A percentile compares a stretch with the other conserved stretches of the same genome.
Evolutionary conservation across 2,329 filamentous ascomycete species (phyloP).

Genomic region (Pseudopithomyces maydicus): DNA sequence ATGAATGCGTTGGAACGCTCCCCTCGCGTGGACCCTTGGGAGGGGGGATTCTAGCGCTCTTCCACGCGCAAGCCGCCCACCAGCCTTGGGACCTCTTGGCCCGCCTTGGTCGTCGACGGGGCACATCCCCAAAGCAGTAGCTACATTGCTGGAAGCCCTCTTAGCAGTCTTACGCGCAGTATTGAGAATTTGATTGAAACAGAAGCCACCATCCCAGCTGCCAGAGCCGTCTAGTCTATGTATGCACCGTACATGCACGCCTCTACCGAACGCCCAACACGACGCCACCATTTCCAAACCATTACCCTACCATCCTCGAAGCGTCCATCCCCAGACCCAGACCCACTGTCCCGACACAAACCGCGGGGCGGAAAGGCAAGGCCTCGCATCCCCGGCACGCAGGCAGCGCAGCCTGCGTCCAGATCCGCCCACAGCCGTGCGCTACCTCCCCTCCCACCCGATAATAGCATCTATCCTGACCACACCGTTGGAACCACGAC

Average conservation of each 20-base stretch:
- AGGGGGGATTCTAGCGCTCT: neutral
- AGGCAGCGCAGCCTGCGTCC: neutral
- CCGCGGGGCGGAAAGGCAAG: neutral
- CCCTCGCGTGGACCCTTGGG: neutral
- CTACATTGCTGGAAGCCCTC: neutral
- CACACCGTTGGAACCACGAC: too few species aligned
- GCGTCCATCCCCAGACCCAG: too few species aligned
- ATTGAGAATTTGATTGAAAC: neutral
- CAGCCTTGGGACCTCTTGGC: neutral
- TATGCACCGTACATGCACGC: neutral
- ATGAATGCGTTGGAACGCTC: neutral
- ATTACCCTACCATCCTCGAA: too few species aligned
- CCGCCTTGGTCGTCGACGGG: constrained; percentile 2
- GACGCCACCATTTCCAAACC: neutral
- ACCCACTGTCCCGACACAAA: neutral
- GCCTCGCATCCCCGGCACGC: neutral
- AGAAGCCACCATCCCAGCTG: neutral
- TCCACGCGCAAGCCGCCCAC: neutral
- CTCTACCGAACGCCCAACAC: neutral
- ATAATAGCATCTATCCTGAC: too few species aligned
- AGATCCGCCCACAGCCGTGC: neutral
- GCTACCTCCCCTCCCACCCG: neutral
- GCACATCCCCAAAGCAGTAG: constrained; percentile 1
- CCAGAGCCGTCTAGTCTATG: constrained; percentile 4
- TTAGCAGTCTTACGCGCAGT: constrained; percentile 1